Percentiles rank a stretch among this genome's conserved stretches.
phyloP scores from a whole-genome alignment of 257 asterid species.

The Solanum megistacrolobum region DNA sequence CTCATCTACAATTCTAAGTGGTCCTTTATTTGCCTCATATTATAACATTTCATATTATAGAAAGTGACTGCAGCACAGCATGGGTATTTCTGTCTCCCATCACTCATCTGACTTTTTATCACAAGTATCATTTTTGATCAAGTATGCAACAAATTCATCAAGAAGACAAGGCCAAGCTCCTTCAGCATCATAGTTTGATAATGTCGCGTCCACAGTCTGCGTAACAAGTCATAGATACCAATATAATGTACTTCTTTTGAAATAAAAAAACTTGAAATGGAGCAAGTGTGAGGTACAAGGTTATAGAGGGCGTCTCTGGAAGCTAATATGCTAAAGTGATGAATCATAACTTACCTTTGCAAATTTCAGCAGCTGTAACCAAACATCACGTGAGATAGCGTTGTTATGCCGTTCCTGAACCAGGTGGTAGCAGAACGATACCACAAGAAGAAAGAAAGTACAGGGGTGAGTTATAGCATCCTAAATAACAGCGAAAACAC shows the following conservation, averaged over 20 bases:
- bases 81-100: conserved; percentile 19
- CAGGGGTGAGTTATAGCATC: background rate
- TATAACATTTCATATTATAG: background rate
- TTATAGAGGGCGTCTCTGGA: background rate
- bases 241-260: background rate
- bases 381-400: conserved; percentile 89
- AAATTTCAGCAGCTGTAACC: conserved; percentile 95
- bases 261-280: background rate
- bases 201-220: conserved; percentile 74
- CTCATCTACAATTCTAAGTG: background rate
- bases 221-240: background rate
- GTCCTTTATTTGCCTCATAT: background rate
- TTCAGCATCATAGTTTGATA: conserved; percentile 86
- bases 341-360: conserved; percentile 51
- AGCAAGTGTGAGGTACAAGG: background rate
- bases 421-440: background rate
- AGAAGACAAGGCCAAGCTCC: conserved; percentile 99
- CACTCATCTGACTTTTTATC: conserved; percentile 48
- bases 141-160: conserved; percentile 85
- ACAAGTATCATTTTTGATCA: conserved; percentile 49
- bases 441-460: background rate
- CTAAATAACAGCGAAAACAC: background rate
- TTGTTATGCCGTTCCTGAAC: conserved; percentile 83
- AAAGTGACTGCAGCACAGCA: background rate
- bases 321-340: background rate